phyloP scores from a whole-genome alignment of 345 rosid species.

The Noccaea bulbosa region DNA sequence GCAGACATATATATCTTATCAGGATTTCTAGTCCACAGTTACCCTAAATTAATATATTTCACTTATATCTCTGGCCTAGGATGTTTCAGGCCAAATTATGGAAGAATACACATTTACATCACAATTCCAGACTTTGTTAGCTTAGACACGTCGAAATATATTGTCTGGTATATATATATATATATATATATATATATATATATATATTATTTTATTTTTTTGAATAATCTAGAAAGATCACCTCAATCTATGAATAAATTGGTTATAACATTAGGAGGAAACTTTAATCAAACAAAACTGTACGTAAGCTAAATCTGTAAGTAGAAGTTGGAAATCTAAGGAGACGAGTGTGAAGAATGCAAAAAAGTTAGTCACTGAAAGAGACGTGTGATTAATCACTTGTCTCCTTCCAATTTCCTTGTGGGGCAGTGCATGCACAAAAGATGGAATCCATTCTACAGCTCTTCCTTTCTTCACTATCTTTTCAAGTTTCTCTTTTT shows the following conservation, averaged over 20 bases:
- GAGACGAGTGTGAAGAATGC: conserved; percentile 28
- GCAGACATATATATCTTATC: conserved; percentile 32
- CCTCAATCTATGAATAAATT: not conserved
- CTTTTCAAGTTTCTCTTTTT: conserved; percentile 45
- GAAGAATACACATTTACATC: not conserved
- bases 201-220: too few species aligned
- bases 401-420: conserved; percentile 70
- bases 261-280: conserved; percentile 11
- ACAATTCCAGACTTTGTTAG: not conserved
- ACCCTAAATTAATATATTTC: not conserved
- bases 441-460: conserved; percentile 59
- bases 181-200: too few species aligned
- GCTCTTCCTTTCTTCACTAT: conserved; percentile 56
- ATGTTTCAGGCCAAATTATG: conserved; percentile 20
- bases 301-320: conserved; percentile 28
- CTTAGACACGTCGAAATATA: not conserved
- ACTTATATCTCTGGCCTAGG: not conserved
- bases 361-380: conserved; percentile 49
- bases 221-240: not conserved
- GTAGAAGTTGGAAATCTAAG: conserved; percentile 33
- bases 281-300: conserved; percentile 24
- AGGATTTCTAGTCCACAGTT: conserved; percentile 20
- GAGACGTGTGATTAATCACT: conserved; percentile 62
- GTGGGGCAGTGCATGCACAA: conserved; percentile 80
- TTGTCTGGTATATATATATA: not conserved